Evolutionary conservation across 2,329 filamentous ascomycete species (phyloP), one percentile per base, ranked within the genome.

Genomic region (Phaeosphaeriaceae sp.): DNA sequence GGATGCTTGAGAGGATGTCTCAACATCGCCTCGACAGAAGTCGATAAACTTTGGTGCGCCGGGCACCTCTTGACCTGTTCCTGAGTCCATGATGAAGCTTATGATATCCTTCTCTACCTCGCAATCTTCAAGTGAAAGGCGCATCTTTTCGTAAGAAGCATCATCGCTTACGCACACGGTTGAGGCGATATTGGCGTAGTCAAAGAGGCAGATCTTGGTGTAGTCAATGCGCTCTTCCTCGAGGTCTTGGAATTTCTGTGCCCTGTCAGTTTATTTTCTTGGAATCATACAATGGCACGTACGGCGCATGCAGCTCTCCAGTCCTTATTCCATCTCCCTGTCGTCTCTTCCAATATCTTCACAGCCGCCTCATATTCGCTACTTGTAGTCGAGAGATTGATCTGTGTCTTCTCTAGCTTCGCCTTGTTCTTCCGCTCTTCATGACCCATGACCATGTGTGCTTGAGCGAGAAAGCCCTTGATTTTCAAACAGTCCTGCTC

Each of bases 401-500:
- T 94, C 72, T 99, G 94, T 1, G 94, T 97, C 82, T 99, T 99
- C 74, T 99, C 94, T 35, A 99, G 83, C 76, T 96, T 97, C 17
- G 93, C 92, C 77, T 99, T 99, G 75, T 99, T 99, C 77, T 96
- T 97, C 21, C 94, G 86, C 78, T 99, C 94, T 72, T 99, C 94
- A 65, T 99, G 94, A 12, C 94, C 94, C 94, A 99, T 99, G 49
- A 99, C 94, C 94, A 99, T 99, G 72, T 99, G 95, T 8, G 94
- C 94, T 75, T 99, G 94, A 3, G 95, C 94, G 4, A 99, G 84
- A 69, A 99, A 99, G 32, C 94, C 94, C 76, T 99, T 99, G 73
- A 99, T 97, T 72, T 96, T 94, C 36, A 99, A 81, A 70, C 93
- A 97, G 64, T 99, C 95, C 74, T 99, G 93, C 75, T 99, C 94